Conservation (phyloP, 2,329 filamentous ascomycete genomes). For the Aspergillus puulaauensis region DNA sequence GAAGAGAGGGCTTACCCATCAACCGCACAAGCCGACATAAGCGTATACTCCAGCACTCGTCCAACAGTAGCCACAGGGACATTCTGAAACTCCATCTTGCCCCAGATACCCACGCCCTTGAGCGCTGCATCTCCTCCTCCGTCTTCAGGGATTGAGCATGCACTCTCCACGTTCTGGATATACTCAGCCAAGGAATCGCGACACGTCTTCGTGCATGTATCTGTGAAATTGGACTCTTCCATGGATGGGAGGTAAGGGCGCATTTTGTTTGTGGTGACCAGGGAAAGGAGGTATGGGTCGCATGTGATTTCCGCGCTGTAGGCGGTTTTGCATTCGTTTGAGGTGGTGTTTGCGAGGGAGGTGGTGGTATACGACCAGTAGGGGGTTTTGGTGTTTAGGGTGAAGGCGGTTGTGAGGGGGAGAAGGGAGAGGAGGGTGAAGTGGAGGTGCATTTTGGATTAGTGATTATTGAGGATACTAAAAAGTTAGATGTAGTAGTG, state of each 20-base stretch:
- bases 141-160: conserved; percentile 5
- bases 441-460: no score
- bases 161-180: conserved; percentile 6
- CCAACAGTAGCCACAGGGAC: conserved; percentile 9
- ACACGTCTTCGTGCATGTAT: conserved; percentile 11
- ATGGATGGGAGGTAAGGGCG: neutral
- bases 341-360: conserved; percentile 11
- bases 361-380: conserved; percentile 11
- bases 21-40: conserved; percentile 11
- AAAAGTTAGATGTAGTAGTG: no score
- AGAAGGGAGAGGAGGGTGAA: no score
- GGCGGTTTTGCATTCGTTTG: conserved; percentile 12
- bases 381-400: neutral
- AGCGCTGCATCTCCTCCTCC: conserved; percentile 6
- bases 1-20: conserved; percentile 4
- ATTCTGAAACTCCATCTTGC: neutral
- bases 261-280: conserved; percentile 3
- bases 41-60: conserved; percentile 7
- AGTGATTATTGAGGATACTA: no score
- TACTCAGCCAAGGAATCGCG: conserved; percentile 7
- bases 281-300: conserved; percentile 5
- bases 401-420: no score
- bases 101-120: neutral
- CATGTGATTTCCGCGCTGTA: conserved; percentile 15
- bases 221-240: conserved; percentile 1